phyloP scores from a whole-genome alignment of 2,329 filamentous ascomycete genomes.

The Aspergillus luchuensis region DNA sequence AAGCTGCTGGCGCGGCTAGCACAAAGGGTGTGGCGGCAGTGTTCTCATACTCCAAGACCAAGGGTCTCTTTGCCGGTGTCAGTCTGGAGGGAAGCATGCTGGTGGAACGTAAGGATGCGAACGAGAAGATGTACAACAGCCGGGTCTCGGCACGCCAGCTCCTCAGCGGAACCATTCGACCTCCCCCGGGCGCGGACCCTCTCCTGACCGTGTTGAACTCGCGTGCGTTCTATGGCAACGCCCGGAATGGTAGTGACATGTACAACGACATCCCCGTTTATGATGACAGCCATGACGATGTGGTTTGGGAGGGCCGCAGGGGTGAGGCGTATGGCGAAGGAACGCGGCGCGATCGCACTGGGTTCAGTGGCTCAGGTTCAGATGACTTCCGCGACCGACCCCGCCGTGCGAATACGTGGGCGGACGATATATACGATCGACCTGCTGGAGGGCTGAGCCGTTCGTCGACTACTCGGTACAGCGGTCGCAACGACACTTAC shows the following conservation, averaged over 20 bases:
- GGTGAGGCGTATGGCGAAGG: constrained; percentile 73
- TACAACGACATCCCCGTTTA: constrained; percentile 95
- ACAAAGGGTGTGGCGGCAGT: constrained; percentile 86
- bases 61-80: constrained; percentile 93
- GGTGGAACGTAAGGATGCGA: constrained; percentile 93
- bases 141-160: constrained; percentile 80
- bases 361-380: constrained; percentile 42
- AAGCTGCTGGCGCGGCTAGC: constrained; percentile 91
- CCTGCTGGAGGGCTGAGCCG: constrained; percentile 37
- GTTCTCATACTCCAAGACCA: constrained; percentile 97
- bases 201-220: constrained; percentile 85
- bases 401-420: constrained; percentile 51
- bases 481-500: constrained; percentile 28
- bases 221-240: constrained; percentile 73
- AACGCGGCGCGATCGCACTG: constrained; percentile 58
- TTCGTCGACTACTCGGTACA: constrained; percentile 38
- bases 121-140: constrained; percentile 90
- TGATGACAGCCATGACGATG: constrained; percentile 77
- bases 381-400: constrained; percentile 57
- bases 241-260: constrained; percentile 64
- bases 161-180: constrained; percentile 72
- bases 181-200: constrained; percentile 79
- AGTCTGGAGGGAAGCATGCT: constrained; percentile 91
- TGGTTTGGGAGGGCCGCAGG: constrained; percentile 76
- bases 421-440: constrained; percentile 52